Evolutionary conservation across 768 basidiomycete species (phyloP), one percentile per base, ranked within the genome.

Genomic region (Pleurotus platypus): DNA sequence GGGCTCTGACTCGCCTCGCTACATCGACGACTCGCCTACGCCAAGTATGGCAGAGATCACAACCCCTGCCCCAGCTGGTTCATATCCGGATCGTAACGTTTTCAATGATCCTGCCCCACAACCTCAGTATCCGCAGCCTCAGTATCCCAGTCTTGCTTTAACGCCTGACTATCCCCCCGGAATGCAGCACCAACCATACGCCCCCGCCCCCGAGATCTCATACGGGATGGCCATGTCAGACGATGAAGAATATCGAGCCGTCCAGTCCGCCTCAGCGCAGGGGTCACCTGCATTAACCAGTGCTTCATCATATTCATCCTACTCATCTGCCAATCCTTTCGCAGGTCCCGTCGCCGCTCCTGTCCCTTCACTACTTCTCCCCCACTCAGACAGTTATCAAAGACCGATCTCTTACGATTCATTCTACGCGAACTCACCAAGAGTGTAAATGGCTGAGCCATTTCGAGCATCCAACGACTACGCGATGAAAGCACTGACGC

Each of bases 41-140:
- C 51, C 53, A 27, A 53, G 48, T 24, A 57, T 58, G 37, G 47
- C 22, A 9, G 48, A 62, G 13, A 47, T 50, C 9, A 54, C 16
- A 30, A 49, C 49, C 39, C 55, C 49, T 26, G 47, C 58, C 1
- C 24, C 58, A 6, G 26, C 35, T 11, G 40, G 57, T 12, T 56
- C 61, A 13, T 62, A 62, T 49, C 56, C 61, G 11, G 58, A 59
- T 18, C 60, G 60, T 4, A 42, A 58, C 42, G 46, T 60, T 35
- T 57, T 57, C 35, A 50, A 22, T 37, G 58, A 54, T 11, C 20
- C 45, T 12, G 4, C 11, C 30, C 30, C 30, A 4, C 30, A 35
- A 35, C 13, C n/a, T 11, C 56, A n/a, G 13, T 12, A 38, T 26
- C 9, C 9, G 30, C 30, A 35, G 11, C 13, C n/a, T n/a, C 56